These are phyloP conservation scores for Leptographium wingfieldii DNA, from an alignment of 2,329 filamentous ascomycete species.

Conservation along the genomic window DNA sequence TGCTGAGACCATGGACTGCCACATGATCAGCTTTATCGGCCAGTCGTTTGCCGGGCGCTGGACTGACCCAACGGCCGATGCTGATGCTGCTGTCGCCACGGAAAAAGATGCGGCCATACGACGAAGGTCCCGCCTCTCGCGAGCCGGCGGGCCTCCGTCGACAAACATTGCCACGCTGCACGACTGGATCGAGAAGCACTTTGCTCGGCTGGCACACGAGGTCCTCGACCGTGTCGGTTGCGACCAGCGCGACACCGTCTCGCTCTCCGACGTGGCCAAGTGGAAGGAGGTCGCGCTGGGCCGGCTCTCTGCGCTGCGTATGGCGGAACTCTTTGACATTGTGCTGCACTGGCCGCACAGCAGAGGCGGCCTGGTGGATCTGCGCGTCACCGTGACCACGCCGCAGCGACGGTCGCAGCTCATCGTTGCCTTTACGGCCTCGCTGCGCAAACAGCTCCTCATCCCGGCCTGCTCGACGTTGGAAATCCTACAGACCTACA, in stretches of 20 bases:
- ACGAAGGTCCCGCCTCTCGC: neutral
- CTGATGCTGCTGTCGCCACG: constrained; percentile 7
- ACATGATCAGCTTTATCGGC: constrained; percentile 51
- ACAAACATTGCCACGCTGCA: constrained; percentile 45
- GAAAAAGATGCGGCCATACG: neutral
- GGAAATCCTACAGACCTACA: constrained; percentile 65
- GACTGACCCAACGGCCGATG: constrained; percentile 17
- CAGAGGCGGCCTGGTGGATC: constrained; percentile 59
- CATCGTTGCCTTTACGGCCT: constrained; percentile 54
- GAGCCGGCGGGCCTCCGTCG: neutral
- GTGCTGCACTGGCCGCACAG: constrained; percentile 63
- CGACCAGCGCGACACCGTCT: constrained; percentile 23
- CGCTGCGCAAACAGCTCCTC: constrained; percentile 53
- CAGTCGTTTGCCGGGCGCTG: constrained; percentile 53
- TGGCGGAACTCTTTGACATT: constrained; percentile 66
- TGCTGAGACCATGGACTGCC: constrained; percentile 55
- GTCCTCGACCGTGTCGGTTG: constrained; percentile 33
- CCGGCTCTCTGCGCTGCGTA: constrained; percentile 55
- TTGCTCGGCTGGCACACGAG: constrained; percentile 50
- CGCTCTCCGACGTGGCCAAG: constrained; percentile 46
- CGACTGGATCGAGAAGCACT: constrained; percentile 56
- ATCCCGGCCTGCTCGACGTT: constrained; percentile 66
- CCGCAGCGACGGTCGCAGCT: constrained; percentile 56
- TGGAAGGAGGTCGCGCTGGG: constrained; percentile 61
- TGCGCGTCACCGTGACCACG: constrained; percentile 57